Base-by-base conservation (phyloP, 1,284 basidiomycete genomes). In the Kalmanozyma brasiliensis region DNA sequence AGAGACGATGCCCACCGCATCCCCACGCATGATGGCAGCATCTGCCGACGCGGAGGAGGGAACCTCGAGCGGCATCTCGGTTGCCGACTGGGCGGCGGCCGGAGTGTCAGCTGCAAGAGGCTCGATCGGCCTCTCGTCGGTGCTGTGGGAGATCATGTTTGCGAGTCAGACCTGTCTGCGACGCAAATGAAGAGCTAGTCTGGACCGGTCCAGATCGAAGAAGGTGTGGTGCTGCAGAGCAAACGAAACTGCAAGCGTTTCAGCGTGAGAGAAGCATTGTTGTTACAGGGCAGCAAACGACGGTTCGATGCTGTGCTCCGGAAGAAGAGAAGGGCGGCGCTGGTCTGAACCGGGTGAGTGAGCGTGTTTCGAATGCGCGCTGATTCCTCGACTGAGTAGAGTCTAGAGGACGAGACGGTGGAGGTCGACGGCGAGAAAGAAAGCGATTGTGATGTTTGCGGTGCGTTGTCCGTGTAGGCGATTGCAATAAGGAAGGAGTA, bases 241-340 rank as follows among this genome's bases (percentile, higher is more conserved):
- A 34, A 11, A 35, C 26, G 32, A 49, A 9, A 30, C 11, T 23
- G 20, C 8, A 13, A 7, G 10, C 8, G 8, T 4, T 20, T 63
- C 34, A 63, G 37, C 44, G 52, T 30, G 32, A 42, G 17, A 35
- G 30, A 45, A 44, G 49, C 60, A 63, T 63, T 22, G 43, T 63
- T 8, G 37, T 8, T 20, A 20, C 33, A 17, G 35, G 13, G 37
- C 35, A 37, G 22, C 24, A 26, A 24, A 26, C 34, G 46, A 36
- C 37, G 35, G 46, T 29, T 9, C 34, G 36, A 29, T 47, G 45
- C 45, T 20, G 22, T 9, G 16, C 19, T 35, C 1, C 17, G 16
- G 14, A 19, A 33, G 0, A 7, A 22, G 30, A 17, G 30, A 4
- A 19, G 26, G 4, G 10, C 11, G 29, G 10, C 14, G 29, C 24